Evolutionary conservation across 2,329 filamentous ascomycete species (phyloP).

Genomic region (Seiridium unicorne): DNA sequence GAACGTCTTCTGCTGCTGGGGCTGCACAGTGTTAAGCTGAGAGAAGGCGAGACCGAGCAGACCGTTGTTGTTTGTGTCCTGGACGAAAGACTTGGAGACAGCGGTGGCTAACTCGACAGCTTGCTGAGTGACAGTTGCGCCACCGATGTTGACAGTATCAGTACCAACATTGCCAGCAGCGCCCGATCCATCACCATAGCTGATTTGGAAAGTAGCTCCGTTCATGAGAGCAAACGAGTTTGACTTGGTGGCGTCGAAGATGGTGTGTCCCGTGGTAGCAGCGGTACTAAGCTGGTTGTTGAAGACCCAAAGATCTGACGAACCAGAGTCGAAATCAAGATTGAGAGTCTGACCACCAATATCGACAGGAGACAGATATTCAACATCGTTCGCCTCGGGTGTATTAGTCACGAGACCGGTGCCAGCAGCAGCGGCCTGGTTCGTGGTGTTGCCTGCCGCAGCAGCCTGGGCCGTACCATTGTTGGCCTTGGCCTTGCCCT

Average conservation of each 20-base stretch:
- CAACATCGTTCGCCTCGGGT: slow-evolving; percentile 27
- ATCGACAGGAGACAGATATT: slow-evolving; percentile 29
- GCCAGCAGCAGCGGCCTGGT: slow-evolving; percentile 15
- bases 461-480: slow-evolving; percentile 8
- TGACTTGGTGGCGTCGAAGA: slow-evolving; percentile 25
- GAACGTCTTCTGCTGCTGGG: slow-evolving; percentile 29
- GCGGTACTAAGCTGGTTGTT: slow-evolving; percentile 28
- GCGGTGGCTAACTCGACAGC: slow-evolving; percentile 29
- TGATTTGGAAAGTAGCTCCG: slow-evolving; percentile 27
- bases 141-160: slow-evolving; percentile 31
- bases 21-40: slow-evolving; percentile 28
- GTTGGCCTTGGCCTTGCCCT: background rate
- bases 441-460: slow-evolving; percentile 8
- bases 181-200: slow-evolving; percentile 32
- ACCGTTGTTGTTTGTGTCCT: slow-evolving; percentile 28
- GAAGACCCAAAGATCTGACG: slow-evolving; percentile 34
- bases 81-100: slow-evolving; percentile 27
- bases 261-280: slow-evolving; percentile 23
- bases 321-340: slow-evolving; percentile 33
- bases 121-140: slow-evolving; percentile 27
- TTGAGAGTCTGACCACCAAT: slow-evolving; percentile 31
- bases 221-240: slow-evolving; percentile 26
- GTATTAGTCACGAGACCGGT: slow-evolving; percentile 23
- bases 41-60: slow-evolving; percentile 33
- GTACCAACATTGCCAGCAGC: slow-evolving; percentile 30